Evolutionary conservation across 331 rosid genomes (phyloP), one percentile per base, ranked within the genome.

Genomic region (Acacia pycnantha): DNA sequence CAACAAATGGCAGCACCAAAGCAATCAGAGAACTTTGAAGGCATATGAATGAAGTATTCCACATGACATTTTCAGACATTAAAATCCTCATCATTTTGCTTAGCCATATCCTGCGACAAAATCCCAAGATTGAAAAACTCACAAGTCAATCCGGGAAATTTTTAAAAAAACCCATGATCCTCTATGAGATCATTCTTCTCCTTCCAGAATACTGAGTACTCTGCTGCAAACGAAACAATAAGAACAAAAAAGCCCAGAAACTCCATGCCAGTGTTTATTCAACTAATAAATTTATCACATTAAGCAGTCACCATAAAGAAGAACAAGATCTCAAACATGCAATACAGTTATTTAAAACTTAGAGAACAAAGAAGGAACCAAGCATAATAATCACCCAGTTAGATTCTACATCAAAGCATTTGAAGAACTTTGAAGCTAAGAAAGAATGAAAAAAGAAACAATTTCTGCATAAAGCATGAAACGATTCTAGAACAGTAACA

Each of bases 11-110:
- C 4, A 44, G 67, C 6, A 21, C 81, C 73, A 77, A 70, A 85
- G 91, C 89, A 93, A 91, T 89, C 93, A 88, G 93, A 90, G 92
- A 90, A 93, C 96, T 89, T 89, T 89, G 93, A 91, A 93, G 90
- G 85, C 94, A 83, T 83, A 59, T 67, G 64, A 83, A 53, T 67
- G 50, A 27, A 33, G 44, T 37, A 44, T 33, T 93, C 97, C 24
- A 80, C 90, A 94, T 82, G 43, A 59, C 0, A 65, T 90, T 12
- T 48, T 93, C 97, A 83, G 90, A 61, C 37, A 33, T 29, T 35
- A 83, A 56, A 62, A 73, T 54, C n/a, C n/a, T 88, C 93, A 79
- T 90, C 91, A 87, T 56, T 82, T 86, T 81, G 91, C 89, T 82
- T 78, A 68, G 86, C 86, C 27, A 78, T 61, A 70, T 35, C 47